Conservation (phyloP, 164 flowering plant genomes). For the Vitis rupestris region DNA sequence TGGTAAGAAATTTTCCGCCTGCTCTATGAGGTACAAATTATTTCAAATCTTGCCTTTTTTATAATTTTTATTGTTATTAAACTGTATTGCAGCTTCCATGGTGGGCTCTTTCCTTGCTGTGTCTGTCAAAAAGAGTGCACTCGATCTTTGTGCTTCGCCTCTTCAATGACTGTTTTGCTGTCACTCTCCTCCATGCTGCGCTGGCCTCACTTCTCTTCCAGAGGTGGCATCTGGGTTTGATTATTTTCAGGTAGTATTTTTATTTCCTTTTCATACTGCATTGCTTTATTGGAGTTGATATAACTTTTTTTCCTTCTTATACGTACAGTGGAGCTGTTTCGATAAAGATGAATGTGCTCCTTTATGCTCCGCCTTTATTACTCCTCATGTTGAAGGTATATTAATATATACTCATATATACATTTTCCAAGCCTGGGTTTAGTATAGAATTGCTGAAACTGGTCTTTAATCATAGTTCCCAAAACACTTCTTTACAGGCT, state of each 20-base stretch:
- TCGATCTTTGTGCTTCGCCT: constrained; percentile 96
- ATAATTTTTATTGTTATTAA: constrained; percentile 7
- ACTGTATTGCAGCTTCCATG: constrained; percentile 78
- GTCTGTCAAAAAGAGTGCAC: constrained; percentile 86
- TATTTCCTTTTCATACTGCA: constrained; percentile 5
- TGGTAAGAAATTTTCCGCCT: constrained; percentile 48
- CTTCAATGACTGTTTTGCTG: constrained; percentile 92
- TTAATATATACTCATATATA: neutral
- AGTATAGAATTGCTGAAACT: neutral
- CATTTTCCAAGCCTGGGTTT: neutral
- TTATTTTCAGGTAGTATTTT: constrained; percentile 71
- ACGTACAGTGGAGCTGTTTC: constrained; percentile 80
- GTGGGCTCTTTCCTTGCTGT: constrained; percentile 90
- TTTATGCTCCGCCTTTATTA: constrained; percentile 79
- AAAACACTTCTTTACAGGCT: constrained; percentile 43
- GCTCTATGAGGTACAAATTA: neutral
- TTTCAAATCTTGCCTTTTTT: neutral
- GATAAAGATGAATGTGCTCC: constrained; percentile 93
- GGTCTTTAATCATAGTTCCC: neutral
- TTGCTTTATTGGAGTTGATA: constrained; percentile 3
- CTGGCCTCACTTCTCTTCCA: constrained; percentile 57
- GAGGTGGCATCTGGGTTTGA: constrained; percentile 79
- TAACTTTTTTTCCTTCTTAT: constrained; percentile 16
- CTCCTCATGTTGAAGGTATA: constrained; percentile 81
- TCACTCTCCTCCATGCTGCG: constrained; percentile 79